These are phyloP conservation scores for Pseudocercospora macadamiae DNA, from an alignment of 2,329 filamentous ascomycete genomes.

Conservation along the genomic window DNA sequence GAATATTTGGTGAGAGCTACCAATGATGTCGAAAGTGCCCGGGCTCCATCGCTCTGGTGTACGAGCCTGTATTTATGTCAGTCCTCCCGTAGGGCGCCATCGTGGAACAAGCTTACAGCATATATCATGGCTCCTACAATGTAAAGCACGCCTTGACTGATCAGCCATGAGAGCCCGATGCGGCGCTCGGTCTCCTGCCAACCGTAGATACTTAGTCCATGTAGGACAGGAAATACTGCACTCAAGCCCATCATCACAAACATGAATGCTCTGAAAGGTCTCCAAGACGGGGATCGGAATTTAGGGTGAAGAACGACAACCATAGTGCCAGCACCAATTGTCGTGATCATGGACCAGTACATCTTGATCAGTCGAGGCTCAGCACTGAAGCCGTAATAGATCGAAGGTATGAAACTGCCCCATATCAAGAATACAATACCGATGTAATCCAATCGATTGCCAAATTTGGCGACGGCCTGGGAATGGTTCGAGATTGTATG, in stretches of 20 bases:
- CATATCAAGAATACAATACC: slow-evolving; percentile 92
- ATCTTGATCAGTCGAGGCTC: slow-evolving; percentile 64
- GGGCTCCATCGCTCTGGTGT: slow-evolving; percentile 81
- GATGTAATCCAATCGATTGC: slow-evolving; percentile 92
- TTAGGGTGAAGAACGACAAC: slow-evolving; percentile 76
- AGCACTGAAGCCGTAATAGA: slow-evolving; percentile 86
- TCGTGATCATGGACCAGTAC: slow-evolving; percentile 79
- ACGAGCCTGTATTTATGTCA: slow-evolving; percentile 57
- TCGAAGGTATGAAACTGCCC: slow-evolving; percentile 83
- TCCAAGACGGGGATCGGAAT: slow-evolving; percentile 81
- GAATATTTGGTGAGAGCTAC: slow-evolving; percentile 94
- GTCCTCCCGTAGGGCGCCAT: background rate
- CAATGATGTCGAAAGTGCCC: slow-evolving; percentile 84
- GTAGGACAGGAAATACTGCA: slow-evolving; percentile 79
- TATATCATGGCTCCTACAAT: slow-evolving; percentile 85
- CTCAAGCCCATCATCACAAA: slow-evolving; percentile 87
- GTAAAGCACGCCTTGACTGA: slow-evolving; percentile 80
- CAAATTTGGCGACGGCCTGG: slow-evolving; percentile 73
- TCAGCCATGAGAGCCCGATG: slow-evolving; percentile 80
- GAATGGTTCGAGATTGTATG: slow-evolving; percentile 88
- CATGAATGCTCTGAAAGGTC: slow-evolving; percentile 84
- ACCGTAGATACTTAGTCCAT: slow-evolving; percentile 72
- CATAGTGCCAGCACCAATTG: slow-evolving; percentile 75
- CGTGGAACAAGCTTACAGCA: slow-evolving; percentile 66
- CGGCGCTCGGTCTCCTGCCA: slow-evolving; percentile 65